phyloP scores from a whole-genome alignment of 495 filamentous ascomycete genomes.

The Rostrohypoxylon terebratum region DNA sequence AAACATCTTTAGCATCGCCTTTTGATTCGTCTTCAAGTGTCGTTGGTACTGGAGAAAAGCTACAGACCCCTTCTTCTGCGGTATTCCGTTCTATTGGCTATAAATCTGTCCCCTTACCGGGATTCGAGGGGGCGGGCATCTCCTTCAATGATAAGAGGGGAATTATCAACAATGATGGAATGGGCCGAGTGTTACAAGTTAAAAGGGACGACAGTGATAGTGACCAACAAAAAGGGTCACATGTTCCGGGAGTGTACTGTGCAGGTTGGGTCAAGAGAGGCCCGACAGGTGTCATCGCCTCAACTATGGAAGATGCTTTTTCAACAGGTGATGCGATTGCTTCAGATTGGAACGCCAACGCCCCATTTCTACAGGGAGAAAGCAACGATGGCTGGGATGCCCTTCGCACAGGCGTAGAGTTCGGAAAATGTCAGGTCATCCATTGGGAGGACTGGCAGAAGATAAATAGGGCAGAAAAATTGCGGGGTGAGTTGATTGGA shows the following conservation, averaged over 20 bases:
- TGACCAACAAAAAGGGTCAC: constrained; percentile 2
- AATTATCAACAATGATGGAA: constrained; percentile 85
- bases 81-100: constrained; percentile 96
- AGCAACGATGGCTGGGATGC: constrained; percentile 77
- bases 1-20: constrained; percentile 63
- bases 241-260: constrained; percentile 84
- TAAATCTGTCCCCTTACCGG: constrained; percentile 79
- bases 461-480: constrained; percentile 83
- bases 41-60: constrained; percentile 56
- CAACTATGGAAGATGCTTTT: constrained; percentile 96
- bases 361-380: constrained; percentile 61
- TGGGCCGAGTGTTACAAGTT: constrained; percentile 71
- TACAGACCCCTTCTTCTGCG: constrained; percentile 66
- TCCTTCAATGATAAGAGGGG: constrained; percentile 79
- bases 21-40: constrained; percentile 67
- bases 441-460: constrained; percentile 87
- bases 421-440: constrained; percentile 62
- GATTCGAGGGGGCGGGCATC: constrained; percentile 79
- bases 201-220: constrained; percentile 40
- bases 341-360: constrained; percentile 69
- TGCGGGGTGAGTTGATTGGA: constrained; percentile 71
- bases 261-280: constrained; percentile 97
- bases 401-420: constrained; percentile 52
- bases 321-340: constrained; percentile 84
- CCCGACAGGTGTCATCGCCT: constrained; percentile 94